These are phyloP conservation scores for Rhizomucor pusillus DNA, from an alignment of 371 early-diverging fungal species.

Conservation along the genomic window DNA sequence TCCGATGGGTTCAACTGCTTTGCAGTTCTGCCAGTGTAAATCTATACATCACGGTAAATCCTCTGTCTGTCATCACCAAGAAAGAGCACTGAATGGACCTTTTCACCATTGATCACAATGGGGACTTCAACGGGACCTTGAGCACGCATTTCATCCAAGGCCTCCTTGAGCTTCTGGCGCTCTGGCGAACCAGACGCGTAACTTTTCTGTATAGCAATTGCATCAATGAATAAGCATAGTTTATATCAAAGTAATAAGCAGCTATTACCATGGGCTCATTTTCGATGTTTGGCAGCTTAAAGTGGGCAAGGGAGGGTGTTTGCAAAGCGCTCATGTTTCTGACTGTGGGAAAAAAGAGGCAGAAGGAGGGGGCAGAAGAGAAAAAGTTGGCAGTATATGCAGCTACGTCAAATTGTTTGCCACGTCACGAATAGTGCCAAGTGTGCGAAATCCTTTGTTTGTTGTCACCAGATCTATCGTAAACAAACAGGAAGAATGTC, in stretches of 20 bases:
- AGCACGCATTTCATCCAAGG: slow-evolving; percentile 74
- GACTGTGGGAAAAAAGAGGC: too few species aligned
- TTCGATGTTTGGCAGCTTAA: slow-evolving; percentile 77
- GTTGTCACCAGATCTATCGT: too few species aligned
- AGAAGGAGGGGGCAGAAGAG: too few species aligned
- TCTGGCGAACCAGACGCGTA: slow-evolving; percentile 86
- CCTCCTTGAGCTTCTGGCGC: slow-evolving; percentile 70
- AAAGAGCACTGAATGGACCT: slow-evolving; percentile 55
- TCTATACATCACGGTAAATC: slow-evolving; percentile 24
- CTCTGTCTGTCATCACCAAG: background rate
- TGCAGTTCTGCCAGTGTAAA: slow-evolving; percentile 62
- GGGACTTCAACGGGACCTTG: slow-evolving; percentile 80
- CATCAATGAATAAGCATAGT: background rate
- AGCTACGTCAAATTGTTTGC: too few species aligned
- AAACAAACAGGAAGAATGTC: too few species aligned
- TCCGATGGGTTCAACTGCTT: slow-evolving; percentile 85
- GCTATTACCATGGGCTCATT: slow-evolving; percentile 86
- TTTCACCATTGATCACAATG: slow-evolving; percentile 82
- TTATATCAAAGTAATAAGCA: background rate
- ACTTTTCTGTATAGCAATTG: slow-evolving; percentile 42
- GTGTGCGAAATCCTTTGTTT: too few species aligned
- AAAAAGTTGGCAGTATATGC: too few species aligned
- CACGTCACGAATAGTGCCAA: too few species aligned
- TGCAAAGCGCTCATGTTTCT: background rate
- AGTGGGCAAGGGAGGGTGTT: slow-evolving; percentile 64